Base-by-base conservation (phyloP, 1,284 basidiomycete genomes). In the Trametes sp. region DNA sequence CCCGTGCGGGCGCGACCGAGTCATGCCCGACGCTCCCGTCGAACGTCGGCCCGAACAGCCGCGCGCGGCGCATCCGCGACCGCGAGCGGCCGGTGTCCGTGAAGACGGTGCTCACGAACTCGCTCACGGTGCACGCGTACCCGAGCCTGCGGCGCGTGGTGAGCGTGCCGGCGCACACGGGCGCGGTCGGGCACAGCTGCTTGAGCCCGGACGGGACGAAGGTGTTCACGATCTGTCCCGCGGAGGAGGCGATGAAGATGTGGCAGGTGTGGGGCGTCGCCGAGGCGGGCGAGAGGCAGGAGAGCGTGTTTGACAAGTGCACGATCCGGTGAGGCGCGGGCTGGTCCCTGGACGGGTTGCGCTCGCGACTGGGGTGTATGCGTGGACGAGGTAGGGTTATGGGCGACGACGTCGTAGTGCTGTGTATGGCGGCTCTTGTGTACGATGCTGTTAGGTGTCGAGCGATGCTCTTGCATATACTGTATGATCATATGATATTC, bases 51-150 rank as follows among this genome's bases (percentile, higher is more conserved):
- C 62, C 62, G 45, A 64, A 60, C 56, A 59, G 59, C 44, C 59
- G 59, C 56, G 59, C 59, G 36, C 51, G 63, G 42, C 60, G 64
- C 61, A 29, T 48, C 44, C 58, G 57, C 51, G 52, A 65, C 24
- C 63, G 63, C 55, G 54, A 67, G 41, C 63, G 66, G 56, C 67
- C 70, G 21, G 57, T 70, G 33, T 65, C 74, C 7, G 63, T 65
- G 5, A 62, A 66, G 54, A 71, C 72, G 7, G 82, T 81, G 62
- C 84, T 86, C 24, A 78, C 81, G 69, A 81, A 83, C 73, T 77
- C 80, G 41, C 74, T 84, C 68, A 78, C 80, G 26, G 78, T 84
- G 51, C 82, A 83, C 72, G 72, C 78, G 19, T 84, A 79, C 70
- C 82, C 81, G 13, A 75, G 77, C 35, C 58, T 71, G 33, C 63